Percentiles rank a stretch among this genome's conserved stretches.
These are phyloP conservation scores for Abelmoschus esculentus DNA, from an alignment of 345 rosid genomes.

Conservation along the genomic window DNA sequence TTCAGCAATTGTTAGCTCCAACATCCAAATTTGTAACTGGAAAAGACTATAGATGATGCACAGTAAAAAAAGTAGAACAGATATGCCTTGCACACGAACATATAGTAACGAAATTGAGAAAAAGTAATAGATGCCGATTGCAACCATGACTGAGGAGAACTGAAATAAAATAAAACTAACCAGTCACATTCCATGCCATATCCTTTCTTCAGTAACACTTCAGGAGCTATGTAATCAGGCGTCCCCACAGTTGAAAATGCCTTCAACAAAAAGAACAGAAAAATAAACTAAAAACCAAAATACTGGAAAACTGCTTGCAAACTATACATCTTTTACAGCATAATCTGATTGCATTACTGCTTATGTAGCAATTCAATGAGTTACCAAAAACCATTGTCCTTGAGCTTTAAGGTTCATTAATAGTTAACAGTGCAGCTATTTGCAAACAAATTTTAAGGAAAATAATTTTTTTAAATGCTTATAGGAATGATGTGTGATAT, in stretches of 20 bases:
- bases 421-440: not conserved
- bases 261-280: conserved; percentile 24
- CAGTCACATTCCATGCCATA: conserved; percentile 99
- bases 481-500: not conserved
- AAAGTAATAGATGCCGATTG: not conserved
- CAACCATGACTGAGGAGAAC: conserved; percentile 3
- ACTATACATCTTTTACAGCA: conserved; percentile 4
- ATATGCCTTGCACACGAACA: not conserved
- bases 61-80: not conserved
- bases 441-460: not conserved
- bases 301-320: not conserved
- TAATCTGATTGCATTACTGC: conserved; percentile 1
- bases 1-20: no score
- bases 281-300: not conserved
- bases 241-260: conserved; percentile 98
- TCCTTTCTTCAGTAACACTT: conserved; percentile 91
- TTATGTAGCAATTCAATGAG: not conserved
- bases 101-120: conserved; percentile 2
- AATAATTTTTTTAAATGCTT: not conserved
- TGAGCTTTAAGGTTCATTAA: not conserved
- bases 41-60: not conserved
- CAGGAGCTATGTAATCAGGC: conserved; percentile 96
- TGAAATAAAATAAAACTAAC: conserved; percentile 35
- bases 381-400: not conserved
- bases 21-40: not conserved